Base-by-base conservation (phyloP, 2,329 filamentous ascomycete species). In the Alternaria angustiovoidea region DNA sequence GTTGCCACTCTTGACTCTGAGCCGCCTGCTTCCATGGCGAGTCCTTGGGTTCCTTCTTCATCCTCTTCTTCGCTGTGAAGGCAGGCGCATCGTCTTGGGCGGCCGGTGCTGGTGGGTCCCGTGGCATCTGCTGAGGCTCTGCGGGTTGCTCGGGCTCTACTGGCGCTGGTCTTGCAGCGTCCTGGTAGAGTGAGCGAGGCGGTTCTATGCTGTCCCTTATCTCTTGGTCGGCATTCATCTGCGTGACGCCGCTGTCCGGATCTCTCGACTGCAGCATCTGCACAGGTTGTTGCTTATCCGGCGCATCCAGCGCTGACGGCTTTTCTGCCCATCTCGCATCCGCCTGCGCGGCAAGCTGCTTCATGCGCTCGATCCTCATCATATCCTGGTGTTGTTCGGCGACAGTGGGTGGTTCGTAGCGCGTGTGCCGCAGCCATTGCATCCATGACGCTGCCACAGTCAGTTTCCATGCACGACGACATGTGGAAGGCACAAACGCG, bases 391-490 rank as follows among this genome's bases (percentile, higher is more conserved):
- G 82, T 68, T 89, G 88, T 75, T 90, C 88, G 66, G 83, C 71
- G 51, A 89, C 72, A 2, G 82, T 81, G 0, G 88, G 88, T 3
- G 88, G 79, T 16, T 85, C 79, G 52, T 78, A 68, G 44, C 88
- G 86, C 9, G 87, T 86, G 66, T 89, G 83, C 68, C 88, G 86
- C 26, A 90, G 84, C 88, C 88, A 90, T 79, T 89, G 88, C 70
- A 88, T 86, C 88, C 88, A 90, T 83, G 87, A 85, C 53, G 87
- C 85, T 87, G 73, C 22, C 20, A 38, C 22, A 20, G 54, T 62
- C 46, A 63, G 51, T 34, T 22, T n/a, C 22, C 36, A 20, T 22
- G 32, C 24, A 18, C 22, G 4, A 5, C 28, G 36, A 24, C 11
- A n/a, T 34, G 12, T 51, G 36, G 34, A 43, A 47, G 51, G 54